phyloP scores from a whole-genome alignment of 805 yeast genomes.

The Starmerella apicola region DNA sequence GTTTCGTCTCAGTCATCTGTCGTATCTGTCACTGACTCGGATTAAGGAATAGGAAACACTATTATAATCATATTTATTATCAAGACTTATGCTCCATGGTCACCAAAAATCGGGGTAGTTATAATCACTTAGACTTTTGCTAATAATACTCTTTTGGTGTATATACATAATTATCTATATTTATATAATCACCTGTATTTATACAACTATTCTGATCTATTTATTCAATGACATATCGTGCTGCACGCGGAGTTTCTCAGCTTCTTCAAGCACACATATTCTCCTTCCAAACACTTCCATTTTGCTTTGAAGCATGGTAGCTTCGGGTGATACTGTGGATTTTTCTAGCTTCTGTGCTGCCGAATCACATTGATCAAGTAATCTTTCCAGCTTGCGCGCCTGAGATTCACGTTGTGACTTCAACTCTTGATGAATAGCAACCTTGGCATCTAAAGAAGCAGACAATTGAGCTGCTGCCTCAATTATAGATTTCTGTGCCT shows the following conservation, averaged over 20 bases:
- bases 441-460: slow-evolving; percentile 21
- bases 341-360: slow-evolving; percentile 2
- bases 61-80: neutral
- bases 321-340: neutral
- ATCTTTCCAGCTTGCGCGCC: slow-evolving; percentile 8
- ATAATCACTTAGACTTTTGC: too few species aligned
- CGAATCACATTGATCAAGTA: slow-evolving; percentile 4
- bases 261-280: slow-evolving; percentile 45
- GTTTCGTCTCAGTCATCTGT: slow-evolving; percentile 20
- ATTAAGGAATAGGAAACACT: slow-evolving; percentile 9
- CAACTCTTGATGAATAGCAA: slow-evolving; percentile 20
- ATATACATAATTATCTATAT: too few species aligned
- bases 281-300: slow-evolving; percentile 64
- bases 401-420: slow-evolving; percentile 13
- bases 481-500: slow-evolving; percentile 6
- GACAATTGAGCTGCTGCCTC: slow-evolving; percentile 13
- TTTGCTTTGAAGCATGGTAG: slow-evolving; percentile 20
- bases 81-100: too few species aligned
- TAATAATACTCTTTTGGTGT: too few species aligned
- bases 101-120: too few species aligned
- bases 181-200: too few species aligned
- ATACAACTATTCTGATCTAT: neutral
- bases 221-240: neutral
- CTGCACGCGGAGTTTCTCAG: slow-evolving; percentile 1
- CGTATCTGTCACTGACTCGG: slow-evolving; percentile 22